These are phyloP conservation scores for Anthracocystis panici-leucophaei DNA, from an alignment of 1,284 basidiomycete species.

Conservation along the genomic window DNA sequence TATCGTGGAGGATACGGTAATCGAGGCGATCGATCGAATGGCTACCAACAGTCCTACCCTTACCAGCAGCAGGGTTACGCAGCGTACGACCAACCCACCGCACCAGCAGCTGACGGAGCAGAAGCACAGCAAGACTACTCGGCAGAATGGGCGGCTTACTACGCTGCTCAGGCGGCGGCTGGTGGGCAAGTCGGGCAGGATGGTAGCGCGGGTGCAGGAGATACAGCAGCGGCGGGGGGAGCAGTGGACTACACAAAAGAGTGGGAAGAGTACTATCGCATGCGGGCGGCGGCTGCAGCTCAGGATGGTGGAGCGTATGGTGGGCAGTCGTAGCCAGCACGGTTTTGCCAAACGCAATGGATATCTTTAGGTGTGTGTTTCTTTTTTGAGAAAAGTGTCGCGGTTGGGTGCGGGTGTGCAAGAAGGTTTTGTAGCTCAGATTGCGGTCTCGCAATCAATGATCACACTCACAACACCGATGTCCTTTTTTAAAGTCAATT, in stretches of 20 bases:
- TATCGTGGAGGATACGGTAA: not conserved
- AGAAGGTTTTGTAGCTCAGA: too few species aligned
- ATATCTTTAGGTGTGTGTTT: too few species aligned
- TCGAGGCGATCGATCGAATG: not conserved
- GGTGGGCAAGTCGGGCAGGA: slow-evolving; percentile 7
- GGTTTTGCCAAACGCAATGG: too few species aligned
- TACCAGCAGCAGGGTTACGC: slow-evolving; percentile 16
- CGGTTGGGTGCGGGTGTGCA: too few species aligned
- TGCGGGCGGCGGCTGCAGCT: slow-evolving; percentile 53
- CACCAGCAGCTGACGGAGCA: slow-evolving; percentile 1
- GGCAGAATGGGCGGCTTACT: slow-evolving; percentile 68
- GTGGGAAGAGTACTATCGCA: slow-evolving; percentile 66
- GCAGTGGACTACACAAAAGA: slow-evolving; percentile 65
- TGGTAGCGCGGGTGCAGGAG: slow-evolving; percentile 21
- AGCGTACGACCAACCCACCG: slow-evolving; percentile 18
- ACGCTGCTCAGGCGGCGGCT: slow-evolving; percentile 57
- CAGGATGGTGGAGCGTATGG: slow-evolving; percentile 34
- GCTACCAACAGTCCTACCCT: not conserved
- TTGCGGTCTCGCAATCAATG: too few species aligned
- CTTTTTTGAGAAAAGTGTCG: too few species aligned
- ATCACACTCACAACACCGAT: too few species aligned
- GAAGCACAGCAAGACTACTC: slow-evolving; percentile 62
- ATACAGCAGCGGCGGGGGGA: slow-evolving; percentile 19
- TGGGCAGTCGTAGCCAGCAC: not conserved
- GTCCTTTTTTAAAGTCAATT: too few species aligned